Evolutionary conservation across 768 basidiomycete species (phyloP), one percentile per base, ranked within the genome.

Genomic region (Sarcodon aspratus): DNA sequence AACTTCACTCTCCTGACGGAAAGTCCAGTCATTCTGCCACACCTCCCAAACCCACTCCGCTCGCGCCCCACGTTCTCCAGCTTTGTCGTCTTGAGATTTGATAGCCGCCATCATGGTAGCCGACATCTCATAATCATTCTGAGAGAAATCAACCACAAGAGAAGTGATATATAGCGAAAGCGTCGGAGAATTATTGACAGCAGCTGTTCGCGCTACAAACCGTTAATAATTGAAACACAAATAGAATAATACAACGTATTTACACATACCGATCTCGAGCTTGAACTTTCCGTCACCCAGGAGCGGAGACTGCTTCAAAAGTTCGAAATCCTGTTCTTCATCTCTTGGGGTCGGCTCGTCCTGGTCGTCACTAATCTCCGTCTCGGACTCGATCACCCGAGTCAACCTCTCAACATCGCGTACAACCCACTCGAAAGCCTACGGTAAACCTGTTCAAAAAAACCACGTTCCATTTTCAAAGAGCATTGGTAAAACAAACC

Each of bases 351-450:
- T 55, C 10, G 57, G 60, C 9, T 66, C 63, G 10, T 61, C 60
- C 18, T 55, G 54, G 2, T 63, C 58, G 32, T 59, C 62, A 10
- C 11, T 54, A 10, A 46, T 47, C 15, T 27, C 33, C 12, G 54
- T 57, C n/a, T 56, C 58, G 9, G 55, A 56, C 9, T 85, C 82
- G 3, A 86, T 69, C 52, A 72, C 75, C 48, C 80, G 71, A 36
- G 72, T 68, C 37, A 87, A 64, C 50, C 73, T 76, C 46, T 69
- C 65, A 6, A 82, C 72, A 54, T 80, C 72, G 31, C 72, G 70
- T 18, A 87, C 71, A 8, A 70, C 66, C 83, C 84, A 86, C 61
- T 89, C 83, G 55, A 86, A 82, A 0, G 81, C 81, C 83, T 85
- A 48, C 9, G 3, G 9, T 27, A 36, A 15, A 36, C 2, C 7